Evolutionary conservation across 1,139 yeast genomes (phyloP).

Genomic region (Blastobotrys illinoisensis): DNA sequence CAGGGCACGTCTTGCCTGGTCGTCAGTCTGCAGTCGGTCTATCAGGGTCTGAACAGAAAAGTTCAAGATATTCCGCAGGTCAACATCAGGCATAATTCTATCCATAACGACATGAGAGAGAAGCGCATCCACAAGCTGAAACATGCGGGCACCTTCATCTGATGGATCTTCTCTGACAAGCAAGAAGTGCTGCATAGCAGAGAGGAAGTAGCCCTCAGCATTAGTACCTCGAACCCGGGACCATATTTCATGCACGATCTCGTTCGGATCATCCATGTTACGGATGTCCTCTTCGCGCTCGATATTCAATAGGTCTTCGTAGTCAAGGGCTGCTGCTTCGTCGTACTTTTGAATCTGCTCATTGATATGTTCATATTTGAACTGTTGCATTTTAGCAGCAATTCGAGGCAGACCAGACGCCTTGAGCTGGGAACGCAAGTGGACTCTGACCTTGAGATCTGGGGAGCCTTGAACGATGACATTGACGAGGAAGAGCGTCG

Average conservation of each 20-base stretch:
- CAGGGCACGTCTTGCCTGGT: conserved; percentile 75
- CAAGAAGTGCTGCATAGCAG: conserved; percentile 80
- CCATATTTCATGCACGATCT: conserved; percentile 66
- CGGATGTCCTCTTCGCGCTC: conserved; percentile 51
- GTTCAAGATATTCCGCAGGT: conserved; percentile 71
- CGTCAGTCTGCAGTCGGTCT: conserved; percentile 83
- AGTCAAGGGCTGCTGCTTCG: conserved; percentile 65
- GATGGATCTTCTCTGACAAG: conserved; percentile 41
- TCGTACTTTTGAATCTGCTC: conserved; percentile 64
- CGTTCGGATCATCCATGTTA: conserved; percentile 56
- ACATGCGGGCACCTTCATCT: conserved; percentile 65
- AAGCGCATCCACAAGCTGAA: conserved; percentile 76
- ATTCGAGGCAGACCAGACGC: conserved; percentile 71
- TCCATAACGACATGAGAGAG: conserved; percentile 72
- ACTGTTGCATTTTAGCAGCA: conserved; percentile 52
- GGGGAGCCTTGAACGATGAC: conserved; percentile 60
- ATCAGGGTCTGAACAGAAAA: conserved; percentile 76
- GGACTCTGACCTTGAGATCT: conserved; percentile 63
- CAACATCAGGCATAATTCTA: conserved; percentile 44
- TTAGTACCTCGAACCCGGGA: conserved; percentile 64
- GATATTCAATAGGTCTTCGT: conserved; percentile 54
- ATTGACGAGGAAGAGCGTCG: conserved; percentile 72
- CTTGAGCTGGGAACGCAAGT: conserved; percentile 67
- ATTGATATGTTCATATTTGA: conserved; percentile 58
- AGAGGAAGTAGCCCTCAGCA: conserved; percentile 59